phyloP scores from a whole-genome alignment of 306 rosid species.

The Calophaca sinica region DNA sequence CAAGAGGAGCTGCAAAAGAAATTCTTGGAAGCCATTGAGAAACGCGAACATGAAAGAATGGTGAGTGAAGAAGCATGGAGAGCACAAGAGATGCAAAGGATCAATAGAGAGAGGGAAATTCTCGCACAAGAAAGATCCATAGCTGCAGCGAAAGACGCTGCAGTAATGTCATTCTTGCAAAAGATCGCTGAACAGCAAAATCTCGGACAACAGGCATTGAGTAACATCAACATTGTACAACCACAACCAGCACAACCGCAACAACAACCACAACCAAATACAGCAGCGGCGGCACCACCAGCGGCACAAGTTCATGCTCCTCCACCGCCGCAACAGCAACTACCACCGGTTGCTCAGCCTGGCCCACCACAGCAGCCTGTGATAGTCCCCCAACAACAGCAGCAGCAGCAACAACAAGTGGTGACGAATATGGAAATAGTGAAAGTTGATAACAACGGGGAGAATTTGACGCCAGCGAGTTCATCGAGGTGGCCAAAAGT shows the following conservation, averaged over 20 bases:
- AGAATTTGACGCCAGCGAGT: conserved; percentile 40
- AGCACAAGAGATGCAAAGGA: conserved; percentile 71
- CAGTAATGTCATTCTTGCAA: conserved; percentile 77
- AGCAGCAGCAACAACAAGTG: not conserved
- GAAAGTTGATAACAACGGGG: conserved; percentile 41
- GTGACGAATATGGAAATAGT: conserved; percentile 49
- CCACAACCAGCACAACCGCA: not conserved
- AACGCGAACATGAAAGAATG: conserved; percentile 72
- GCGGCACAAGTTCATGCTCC: not conserved
- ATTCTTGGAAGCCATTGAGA: conserved; percentile 82
- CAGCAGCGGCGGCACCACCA: conserved; percentile 11
- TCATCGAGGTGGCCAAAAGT: conserved; percentile 91
- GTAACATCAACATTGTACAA: conserved; percentile 22
- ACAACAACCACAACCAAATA: not conserved
- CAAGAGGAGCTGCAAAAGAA: conserved; percentile 79
- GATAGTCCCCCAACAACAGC: not conserved
- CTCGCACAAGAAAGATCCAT: conserved; percentile 77
- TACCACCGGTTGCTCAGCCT: not conserved
- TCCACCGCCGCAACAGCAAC: conserved; percentile 10
- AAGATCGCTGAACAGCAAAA: conserved; percentile 69
- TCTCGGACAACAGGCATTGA: conserved; percentile 38
- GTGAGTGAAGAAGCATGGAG: conserved; percentile 87
- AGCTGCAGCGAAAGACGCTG: conserved; percentile 74
- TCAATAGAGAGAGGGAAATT: conserved; percentile 70
- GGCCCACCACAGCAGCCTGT: not conserved